These are phyloP conservation scores for Neocucurbitaria cava DNA, from an alignment of 2,329 filamentous ascomycete genomes.

Conservation along the genomic window DNA sequence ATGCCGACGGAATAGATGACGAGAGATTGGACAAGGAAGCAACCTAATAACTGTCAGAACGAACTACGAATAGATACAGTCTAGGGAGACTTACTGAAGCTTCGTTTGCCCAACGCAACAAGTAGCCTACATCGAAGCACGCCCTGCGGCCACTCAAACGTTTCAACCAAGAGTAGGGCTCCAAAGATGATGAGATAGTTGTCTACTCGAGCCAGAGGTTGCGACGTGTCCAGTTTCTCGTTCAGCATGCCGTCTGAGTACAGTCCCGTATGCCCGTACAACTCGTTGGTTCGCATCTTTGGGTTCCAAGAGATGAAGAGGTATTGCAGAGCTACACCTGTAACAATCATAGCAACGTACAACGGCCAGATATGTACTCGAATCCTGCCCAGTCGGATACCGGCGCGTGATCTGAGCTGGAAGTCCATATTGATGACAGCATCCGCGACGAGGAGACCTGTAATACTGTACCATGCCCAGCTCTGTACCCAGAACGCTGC, in stretches of 20 bases:
- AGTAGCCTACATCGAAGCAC: slow-evolving; percentile 46
- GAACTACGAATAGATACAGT: background rate
- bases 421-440: slow-evolving; percentile 53
- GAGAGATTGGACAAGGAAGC: slow-evolving; percentile 52
- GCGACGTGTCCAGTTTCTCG: slow-evolving; percentile 37
- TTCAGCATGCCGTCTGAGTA: slow-evolving; percentile 51
- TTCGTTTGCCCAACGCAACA: slow-evolving; percentile 50
- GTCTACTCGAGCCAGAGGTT: slow-evolving; percentile 51
- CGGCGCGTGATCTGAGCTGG: slow-evolving; percentile 25
- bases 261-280: slow-evolving; percentile 51
- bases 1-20: slow-evolving; percentile 54
- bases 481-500: slow-evolving; percentile 57
- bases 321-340: slow-evolving; percentile 52
- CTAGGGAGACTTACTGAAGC: slow-evolving; percentile 50
- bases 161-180: slow-evolving; percentile 52
- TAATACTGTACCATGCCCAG: slow-evolving; percentile 57
- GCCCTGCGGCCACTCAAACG: slow-evolving; percentile 44
- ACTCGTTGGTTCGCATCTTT: slow-evolving; percentile 45
- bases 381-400: slow-evolving; percentile 19
- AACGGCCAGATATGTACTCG: slow-evolving; percentile 39
- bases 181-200: slow-evolving; percentile 55
- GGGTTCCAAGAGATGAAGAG: slow-evolving; percentile 53
- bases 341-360: slow-evolving; percentile 39
- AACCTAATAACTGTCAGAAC: slow-evolving; percentile 39
- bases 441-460: slow-evolving; percentile 58